Conservation (phyloP, 1,284 basidiomycete species). For the Lentinus polychrous region DNA sequence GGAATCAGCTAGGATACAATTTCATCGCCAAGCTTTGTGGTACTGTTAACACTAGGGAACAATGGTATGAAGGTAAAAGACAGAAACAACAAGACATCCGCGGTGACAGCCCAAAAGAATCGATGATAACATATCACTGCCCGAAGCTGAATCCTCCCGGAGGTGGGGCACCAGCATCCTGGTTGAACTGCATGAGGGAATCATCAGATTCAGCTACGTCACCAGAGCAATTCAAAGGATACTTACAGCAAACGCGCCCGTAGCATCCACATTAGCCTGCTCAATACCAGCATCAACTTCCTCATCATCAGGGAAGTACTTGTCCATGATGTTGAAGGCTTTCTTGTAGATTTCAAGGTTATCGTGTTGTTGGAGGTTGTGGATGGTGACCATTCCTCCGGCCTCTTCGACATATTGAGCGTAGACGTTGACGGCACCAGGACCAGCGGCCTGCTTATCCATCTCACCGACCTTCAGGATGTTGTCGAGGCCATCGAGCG, state of each 20-base stretch:
- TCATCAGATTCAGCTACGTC: background rate
- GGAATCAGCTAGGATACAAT: constrained; percentile 3
- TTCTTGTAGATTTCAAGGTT: constrained; percentile 99
- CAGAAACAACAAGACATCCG: constrained; percentile 3
- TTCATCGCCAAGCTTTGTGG: constrained; percentile 1
- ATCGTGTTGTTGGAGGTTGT: constrained; percentile 99
- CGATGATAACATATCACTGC: constrained; percentile 27
- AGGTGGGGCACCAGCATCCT: constrained; percentile 78
- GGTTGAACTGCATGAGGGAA: constrained; percentile 55
- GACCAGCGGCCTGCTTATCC: constrained; percentile 83
- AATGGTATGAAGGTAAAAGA: constrained; percentile 3
- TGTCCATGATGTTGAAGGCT: constrained; percentile 99
- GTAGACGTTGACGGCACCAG: constrained; percentile 88
- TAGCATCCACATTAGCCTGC: constrained; percentile 79
- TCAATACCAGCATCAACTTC: constrained; percentile 77
- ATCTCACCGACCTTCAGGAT: constrained; percentile 98
- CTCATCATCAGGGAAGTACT: constrained; percentile 86
- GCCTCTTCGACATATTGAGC: constrained; percentile 96
- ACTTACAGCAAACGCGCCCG: constrained; percentile 87
- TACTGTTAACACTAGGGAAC: constrained; percentile 3
- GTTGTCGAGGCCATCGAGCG: constrained; percentile 96
- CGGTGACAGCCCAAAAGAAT: background rate
- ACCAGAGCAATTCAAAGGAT: constrained; percentile 8
- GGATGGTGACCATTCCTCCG: constrained; percentile 97
- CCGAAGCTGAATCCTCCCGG: constrained; percentile 95